Evolutionary conservation across 1,284 basidiomycete genomes (phyloP), one percentile per base, ranked within the genome.

Genomic region (Trichosporon faecale): DNA sequence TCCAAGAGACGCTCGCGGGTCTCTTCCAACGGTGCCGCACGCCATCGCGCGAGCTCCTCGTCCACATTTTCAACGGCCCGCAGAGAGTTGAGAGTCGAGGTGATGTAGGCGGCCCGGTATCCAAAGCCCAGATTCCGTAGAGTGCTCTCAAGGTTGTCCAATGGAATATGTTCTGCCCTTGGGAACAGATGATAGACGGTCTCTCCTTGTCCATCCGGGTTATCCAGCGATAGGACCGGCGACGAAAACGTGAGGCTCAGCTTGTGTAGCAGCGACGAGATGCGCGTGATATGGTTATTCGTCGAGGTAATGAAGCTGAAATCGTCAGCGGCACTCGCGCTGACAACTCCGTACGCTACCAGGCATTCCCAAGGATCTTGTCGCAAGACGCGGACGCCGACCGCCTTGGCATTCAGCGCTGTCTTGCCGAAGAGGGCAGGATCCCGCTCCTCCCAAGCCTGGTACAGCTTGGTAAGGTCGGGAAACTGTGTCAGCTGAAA

Each of bases 361-460:
- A 97, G 86, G 76, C 92, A 95, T 83, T 98, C 97, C 91, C 94
- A 99, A 68, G 94, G 93, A 79, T 98, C 95, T 81, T 99, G 96
- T 74, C 93, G 86, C 46, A 98, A 84, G 74, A 98, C 91, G 57
- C 90, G 76, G 0, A 88, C 84, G 0, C 87, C 87, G 2, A 77
- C 64, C 2, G 82, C 89, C 23, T 91, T 76, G 16, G 70, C 89
- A 33, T 86, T 83, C 68, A 87, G 85, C 60, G 85, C 83, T 2
- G 93, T 83, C 29, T 84, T 86, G 9, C 87, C 85, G 80, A 99
- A 98, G 64, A 84, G 73, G 11, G 91, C 88, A 11, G 88, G 85
- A 78, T 99, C 97, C 35, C 87, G 85, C 12, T 78, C 76, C 1
- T 81, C 72, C 96, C 97, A 99, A 71, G 91, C 85, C 2, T 85